Conservation (phyloP, 495 filamentous ascomycete genomes). For the Patellaria atrata region DNA sequence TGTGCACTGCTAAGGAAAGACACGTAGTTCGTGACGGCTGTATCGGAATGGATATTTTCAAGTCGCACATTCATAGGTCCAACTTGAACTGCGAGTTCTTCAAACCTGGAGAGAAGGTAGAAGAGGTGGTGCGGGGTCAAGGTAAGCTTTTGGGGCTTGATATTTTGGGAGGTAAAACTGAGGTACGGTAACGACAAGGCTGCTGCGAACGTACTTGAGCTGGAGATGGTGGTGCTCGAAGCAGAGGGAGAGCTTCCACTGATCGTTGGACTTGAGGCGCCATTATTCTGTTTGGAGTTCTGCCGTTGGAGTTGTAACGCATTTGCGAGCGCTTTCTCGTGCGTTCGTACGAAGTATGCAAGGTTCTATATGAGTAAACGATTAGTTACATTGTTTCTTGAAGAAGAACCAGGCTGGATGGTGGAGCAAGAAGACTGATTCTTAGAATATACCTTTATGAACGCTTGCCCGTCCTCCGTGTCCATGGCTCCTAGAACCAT, state of each 20-base stretch:
- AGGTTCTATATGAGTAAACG: constrained; percentile 58
- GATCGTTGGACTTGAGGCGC: constrained; percentile 26
- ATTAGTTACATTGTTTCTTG: constrained; percentile 7
- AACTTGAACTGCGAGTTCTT: constrained; percentile 76
- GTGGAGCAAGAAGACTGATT: not conserved
- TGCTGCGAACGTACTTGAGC: constrained; percentile 57
- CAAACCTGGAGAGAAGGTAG: constrained; percentile 86
- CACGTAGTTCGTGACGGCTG: constrained; percentile 80
- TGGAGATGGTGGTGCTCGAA: constrained; percentile 37
- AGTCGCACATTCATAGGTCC: constrained; percentile 92
- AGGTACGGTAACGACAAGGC: constrained; percentile 75
- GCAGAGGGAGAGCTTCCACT: constrained; percentile 33
- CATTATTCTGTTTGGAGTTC: constrained; percentile 41
- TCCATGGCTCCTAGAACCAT: no score
- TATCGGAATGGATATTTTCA: constrained; percentile 84
- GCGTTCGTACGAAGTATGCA: constrained; percentile 86
- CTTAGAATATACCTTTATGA: constrained; percentile 22
- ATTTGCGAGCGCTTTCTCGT: constrained; percentile 95
- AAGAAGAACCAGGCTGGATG: not conserved
- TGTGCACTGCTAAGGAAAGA: constrained; percentile 80
- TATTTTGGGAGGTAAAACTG: constrained; percentile 65
- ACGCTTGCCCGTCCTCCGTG: constrained; percentile 24
- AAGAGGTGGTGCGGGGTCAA: constrained; percentile 97
- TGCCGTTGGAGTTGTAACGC: constrained; percentile 73
- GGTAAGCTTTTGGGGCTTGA: constrained; percentile 81